Base-by-base conservation (phyloP, 1,139 yeast species). In the Taphrina sp. region DNA sequence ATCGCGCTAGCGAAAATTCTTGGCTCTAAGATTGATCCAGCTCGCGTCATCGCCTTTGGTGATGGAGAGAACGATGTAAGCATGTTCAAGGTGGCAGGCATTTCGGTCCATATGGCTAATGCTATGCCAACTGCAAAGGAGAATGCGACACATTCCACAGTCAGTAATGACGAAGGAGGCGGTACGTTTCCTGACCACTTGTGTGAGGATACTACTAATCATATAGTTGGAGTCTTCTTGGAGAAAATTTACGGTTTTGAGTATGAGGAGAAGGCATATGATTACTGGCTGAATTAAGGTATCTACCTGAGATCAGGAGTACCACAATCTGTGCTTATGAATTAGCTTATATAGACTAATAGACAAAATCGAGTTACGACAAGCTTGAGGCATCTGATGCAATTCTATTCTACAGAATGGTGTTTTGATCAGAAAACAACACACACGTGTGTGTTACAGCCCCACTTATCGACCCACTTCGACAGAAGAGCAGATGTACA, bases 1-100 rank as follows among this genome's bases (percentile, higher is more conserved):
- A 56, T 52, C 22, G 58, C 58, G 2, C 47, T 56, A 3, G 46
- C 34, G 28, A 51, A 56, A 47, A 49, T 56, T 23, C 31, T 51
- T 14, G 54, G 44, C 33, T 20, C 37, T 26, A 22, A 17, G 8
- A 29, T 51, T 17, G 47, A 43, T 23, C 43, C 54, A 5, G 39
- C 31, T 19, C 33, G 41, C 8, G 56, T 56, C 5, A 29, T 56
- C 7, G 45, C 58, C n/a, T 56, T 56, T 36, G 58, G 58, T 14
- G 58, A 56, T 28, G 58, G 58, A 5, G 52, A 56, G 47, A 56
- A 56, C 31, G 58, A 56, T 35, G 51, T 56, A 28, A 36, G 52
- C 42, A 56, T 56, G 58, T 56, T 56, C 43, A 49, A 35, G 38
- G 44, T 56, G 36, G 58, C 58, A 2, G 58, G 58, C 16, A 38